Percentiles rank a stretch among this genome's conserved stretches.
These are phyloP conservation scores for Leptomonas pyrrhocoris DNA, from an alignment of 208 protist species.

Conservation along the genomic window DNA sequence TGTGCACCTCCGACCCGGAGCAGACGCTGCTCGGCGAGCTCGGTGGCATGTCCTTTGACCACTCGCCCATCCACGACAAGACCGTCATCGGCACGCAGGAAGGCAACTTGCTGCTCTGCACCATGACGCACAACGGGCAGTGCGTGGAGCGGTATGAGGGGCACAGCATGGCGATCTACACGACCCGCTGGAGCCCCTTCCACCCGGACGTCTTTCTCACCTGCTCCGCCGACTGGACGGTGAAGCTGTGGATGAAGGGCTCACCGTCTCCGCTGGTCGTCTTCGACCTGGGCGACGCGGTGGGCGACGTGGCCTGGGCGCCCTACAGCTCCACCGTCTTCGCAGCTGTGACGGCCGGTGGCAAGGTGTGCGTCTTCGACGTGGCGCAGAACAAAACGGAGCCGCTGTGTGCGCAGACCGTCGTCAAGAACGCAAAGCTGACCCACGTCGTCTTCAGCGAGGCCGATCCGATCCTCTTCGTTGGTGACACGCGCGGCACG, in stretches of 20 bases:
- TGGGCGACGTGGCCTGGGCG: conserved; percentile 96
- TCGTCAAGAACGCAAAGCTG: conserved; percentile 96
- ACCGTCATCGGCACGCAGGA: conserved; percentile 97
- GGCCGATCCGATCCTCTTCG: conserved; percentile 92
- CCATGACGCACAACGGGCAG: conserved; percentile 95
- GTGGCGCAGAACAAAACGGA: conserved; percentile 95
- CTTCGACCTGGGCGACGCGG: conserved; percentile 96
- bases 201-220: conserved; percentile 95
- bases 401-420: conserved; percentile 95
- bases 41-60: conserved; percentile 97
- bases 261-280: conserved; percentile 86
- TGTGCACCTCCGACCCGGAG: conserved; percentile 79
- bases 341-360: conserved; percentile 95
- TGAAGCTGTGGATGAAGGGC: conserved; percentile 96
- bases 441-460: conserved; percentile 96
- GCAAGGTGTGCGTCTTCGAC: conserved; percentile 94
- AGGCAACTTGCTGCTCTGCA: conserved; percentile 95
- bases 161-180: conserved; percentile 95
- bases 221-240: conserved; percentile 96
- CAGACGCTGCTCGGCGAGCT: conserved; percentile 86
- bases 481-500: conserved; percentile 95
- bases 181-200: conserved; percentile 96
- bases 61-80: conserved; percentile 88
- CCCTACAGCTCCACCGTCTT: conserved; percentile 97
- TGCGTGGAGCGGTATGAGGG: conserved; percentile 95